These are phyloP conservation scores for Diplodia mutila DNA, from an alignment of 2,329 filamentous ascomycete species.

Conservation along the genomic window DNA sequence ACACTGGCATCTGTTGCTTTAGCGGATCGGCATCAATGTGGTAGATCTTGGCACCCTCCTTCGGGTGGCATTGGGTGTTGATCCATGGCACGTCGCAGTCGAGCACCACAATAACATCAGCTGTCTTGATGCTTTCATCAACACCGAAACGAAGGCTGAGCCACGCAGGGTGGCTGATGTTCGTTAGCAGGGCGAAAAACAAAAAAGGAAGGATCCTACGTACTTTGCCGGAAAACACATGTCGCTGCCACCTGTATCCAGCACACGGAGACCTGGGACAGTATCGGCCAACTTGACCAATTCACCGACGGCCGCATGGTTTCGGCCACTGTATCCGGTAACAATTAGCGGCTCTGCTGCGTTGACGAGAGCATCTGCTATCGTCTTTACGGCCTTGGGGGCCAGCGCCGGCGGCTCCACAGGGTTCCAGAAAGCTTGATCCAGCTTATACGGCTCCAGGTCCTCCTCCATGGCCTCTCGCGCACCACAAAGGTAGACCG, in stretches of 20 bases:
- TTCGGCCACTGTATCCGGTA: constrained; percentile 72
- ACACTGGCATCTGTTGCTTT: constrained; percentile 65
- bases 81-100: constrained; percentile 96
- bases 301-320: constrained; percentile 63
- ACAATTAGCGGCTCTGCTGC: constrained; percentile 71
- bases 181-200: background rate
- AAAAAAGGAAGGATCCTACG: background rate
- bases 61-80: constrained; percentile 70
- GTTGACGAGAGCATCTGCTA: constrained; percentile 65
- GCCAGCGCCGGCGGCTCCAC: constrained; percentile 69
- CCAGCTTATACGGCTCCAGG: constrained; percentile 61
- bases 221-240: constrained; percentile 71
- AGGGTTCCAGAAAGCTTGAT: constrained; percentile 71
- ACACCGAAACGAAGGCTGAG: constrained; percentile 71
- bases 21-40: constrained; percentile 70
- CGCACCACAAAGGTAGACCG: constrained; percentile 77
- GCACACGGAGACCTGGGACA: constrained; percentile 69
- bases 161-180: constrained; percentile 57
- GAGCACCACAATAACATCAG: constrained; percentile 82
- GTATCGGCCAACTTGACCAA: constrained; percentile 70
- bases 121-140: constrained; percentile 72
- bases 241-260: constrained; percentile 77
- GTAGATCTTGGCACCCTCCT: constrained; percentile 60
- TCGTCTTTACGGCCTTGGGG: constrained; percentile 57
- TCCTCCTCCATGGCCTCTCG: constrained; percentile 85